A percentile compares a stretch with the other conserved stretches of the same genome.
These are phyloP conservation scores for Trypanosoma melophagium DNA, from an alignment of 208 protist species.

Conservation along the genomic window DNA sequence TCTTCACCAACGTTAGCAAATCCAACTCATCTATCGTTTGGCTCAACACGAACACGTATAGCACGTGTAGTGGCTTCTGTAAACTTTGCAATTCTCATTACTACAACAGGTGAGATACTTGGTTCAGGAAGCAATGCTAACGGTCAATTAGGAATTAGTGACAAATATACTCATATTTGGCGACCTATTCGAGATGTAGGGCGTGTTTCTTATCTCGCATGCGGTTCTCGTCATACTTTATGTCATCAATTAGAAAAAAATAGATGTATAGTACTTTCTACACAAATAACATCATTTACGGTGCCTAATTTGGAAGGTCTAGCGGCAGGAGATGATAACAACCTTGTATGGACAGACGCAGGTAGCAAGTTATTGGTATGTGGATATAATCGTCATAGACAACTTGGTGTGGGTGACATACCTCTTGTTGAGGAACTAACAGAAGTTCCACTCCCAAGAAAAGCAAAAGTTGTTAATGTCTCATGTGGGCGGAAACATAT, in stretches of 20 bases:
- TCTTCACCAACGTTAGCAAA: slow-evolving; percentile 7
- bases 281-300: slow-evolving; percentile 15
- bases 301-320: slow-evolving; percentile 12
- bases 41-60: slow-evolving; percentile 14
- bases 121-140: slow-evolving; percentile 24
- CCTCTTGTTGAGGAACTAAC: slow-evolving; percentile 19
- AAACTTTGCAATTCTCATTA: slow-evolving; percentile 23
- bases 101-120: slow-evolving; percentile 22
- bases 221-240: slow-evolving; percentile 17
- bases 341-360: slow-evolving; percentile 18
- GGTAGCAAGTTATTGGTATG: slow-evolving; percentile 15
- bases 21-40: slow-evolving; percentile 21
- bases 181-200: slow-evolving; percentile 26
- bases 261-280: slow-evolving; percentile 22
- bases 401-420: slow-evolving; percentile 11
- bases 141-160: slow-evolving; percentile 24
- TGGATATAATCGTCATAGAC: slow-evolving; percentile 11
- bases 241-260: slow-evolving; percentile 27
- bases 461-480: slow-evolving; percentile 21
- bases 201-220: slow-evolving; percentile 18
- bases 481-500: slow-evolving; percentile 26
- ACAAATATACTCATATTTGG: slow-evolving; percentile 15
- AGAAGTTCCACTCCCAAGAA: slow-evolving; percentile 6
- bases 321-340: slow-evolving; percentile 15
- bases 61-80: slow-evolving; percentile 17